phyloP scores from a whole-genome alignment of 805 yeast species.

The Saccharomycopsis fermentans region DNA sequence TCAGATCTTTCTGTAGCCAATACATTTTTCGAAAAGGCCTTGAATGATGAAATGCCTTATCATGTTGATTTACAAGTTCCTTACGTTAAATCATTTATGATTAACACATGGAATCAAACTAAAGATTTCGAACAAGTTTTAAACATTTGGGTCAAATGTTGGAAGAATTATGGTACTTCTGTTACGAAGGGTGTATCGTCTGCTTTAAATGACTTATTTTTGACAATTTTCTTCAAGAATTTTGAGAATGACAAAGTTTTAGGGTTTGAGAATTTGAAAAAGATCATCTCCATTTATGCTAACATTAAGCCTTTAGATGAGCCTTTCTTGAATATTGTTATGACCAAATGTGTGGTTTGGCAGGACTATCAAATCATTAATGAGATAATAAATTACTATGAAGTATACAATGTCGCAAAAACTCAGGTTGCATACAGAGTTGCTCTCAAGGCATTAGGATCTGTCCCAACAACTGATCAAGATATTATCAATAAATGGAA shows the following conservation, averaged over 20 bases:
- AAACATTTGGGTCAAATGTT: constrained; percentile 53
- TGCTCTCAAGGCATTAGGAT: constrained; percentile 61
- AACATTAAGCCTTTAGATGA: constrained; percentile 56
- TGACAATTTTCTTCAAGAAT: constrained; percentile 54
- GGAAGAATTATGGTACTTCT: constrained; percentile 46
- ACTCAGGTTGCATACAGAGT: constrained; percentile 68
- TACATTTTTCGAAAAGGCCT: constrained; percentile 64
- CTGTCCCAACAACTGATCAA: constrained; percentile 41
- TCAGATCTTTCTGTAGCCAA: constrained; percentile 62
- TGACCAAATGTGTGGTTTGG: constrained; percentile 62
- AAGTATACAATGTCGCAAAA: constrained; percentile 43
- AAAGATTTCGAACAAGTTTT: constrained; percentile 49
- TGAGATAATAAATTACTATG: constrained; percentile 51
- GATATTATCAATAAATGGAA: constrained; percentile 53
- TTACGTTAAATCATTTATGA: constrained; percentile 52
- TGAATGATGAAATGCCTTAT: constrained; percentile 63
- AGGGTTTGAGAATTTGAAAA: constrained; percentile 48
- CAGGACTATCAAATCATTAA: constrained; percentile 53
- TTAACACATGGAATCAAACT: constrained; percentile 48
- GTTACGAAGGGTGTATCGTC: constrained; percentile 62
- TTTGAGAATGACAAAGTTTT: constrained; percentile 42
- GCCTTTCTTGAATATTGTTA: constrained; percentile 69
- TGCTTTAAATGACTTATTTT: constrained; percentile 58
- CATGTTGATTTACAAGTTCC: constrained; percentile 62
- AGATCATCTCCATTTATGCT: constrained; percentile 45